Evolutionary conservation across 1,284 basidiomycete genomes (phyloP), one percentile per base, ranked within the genome.

Genomic region (Xerocomus amazonicus): DNA sequence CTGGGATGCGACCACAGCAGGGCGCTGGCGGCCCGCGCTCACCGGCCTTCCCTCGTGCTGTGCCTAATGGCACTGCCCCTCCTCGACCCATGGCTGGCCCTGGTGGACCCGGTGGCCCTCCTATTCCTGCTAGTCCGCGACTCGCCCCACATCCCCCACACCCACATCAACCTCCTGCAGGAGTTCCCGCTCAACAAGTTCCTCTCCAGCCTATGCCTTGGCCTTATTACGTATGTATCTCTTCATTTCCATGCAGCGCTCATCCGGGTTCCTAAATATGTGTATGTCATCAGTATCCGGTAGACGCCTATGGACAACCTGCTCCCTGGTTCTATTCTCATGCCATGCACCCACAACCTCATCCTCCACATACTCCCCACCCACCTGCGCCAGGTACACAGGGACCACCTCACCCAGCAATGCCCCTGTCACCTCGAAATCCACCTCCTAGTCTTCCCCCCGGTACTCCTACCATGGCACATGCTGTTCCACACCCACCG

Each of bases 361-460:
- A 66, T 23, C 66, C 59, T 17, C 61, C 66, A 28, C 70, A 69
- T 39, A 56, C 60, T 4, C 54, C 70, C 36, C 69, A 69, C 31
- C 52, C 63, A 6, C 59, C 61, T 29, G 47, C 52, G 2, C 51
- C 55, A 16, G 16, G 55, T 10, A 63, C 67, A 26, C 73, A 73
- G 39, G 71, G 71, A n/a, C 69, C 73, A 12, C 70, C 70, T 31
- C 73, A 76, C 23, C 63, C 68, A 28, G 67, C 66, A 17, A 73
- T 80, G 66, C 71, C 78, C 5, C 78, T 87, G 72, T 87, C 84
- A 9, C 86, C 85, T 19, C 79, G 83, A 54, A 80, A 77, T 59
- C 73, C 63, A 9, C 79, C 80, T 14, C 71, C 78, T 7, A 72
- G 69, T 36, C 68, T 87, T 16, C 82, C 65, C n/a, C 63, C 84